Conservation (phyloP, 768 basidiomycete species). For the Hygrophoropsis aurantiaca region DNA sequence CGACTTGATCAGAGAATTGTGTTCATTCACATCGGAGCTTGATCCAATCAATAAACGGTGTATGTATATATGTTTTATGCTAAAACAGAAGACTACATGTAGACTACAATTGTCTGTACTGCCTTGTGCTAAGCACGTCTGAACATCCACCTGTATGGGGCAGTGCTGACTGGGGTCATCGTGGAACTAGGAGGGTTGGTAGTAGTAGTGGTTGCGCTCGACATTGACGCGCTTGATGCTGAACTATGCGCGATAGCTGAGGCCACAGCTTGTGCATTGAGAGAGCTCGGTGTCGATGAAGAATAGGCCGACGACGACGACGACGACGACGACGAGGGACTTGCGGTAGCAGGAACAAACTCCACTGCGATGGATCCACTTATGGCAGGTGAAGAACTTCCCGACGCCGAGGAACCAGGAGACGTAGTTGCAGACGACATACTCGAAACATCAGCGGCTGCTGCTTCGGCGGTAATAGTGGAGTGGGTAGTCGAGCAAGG, state of each 20-base stretch:
- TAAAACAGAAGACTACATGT: too few species aligned
- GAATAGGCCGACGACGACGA: neutral
- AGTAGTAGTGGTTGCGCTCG: neutral
- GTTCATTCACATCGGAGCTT: neutral
- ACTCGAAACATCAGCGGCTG: slow-evolving; percentile 4
- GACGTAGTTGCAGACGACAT: slow-evolving; percentile 2
- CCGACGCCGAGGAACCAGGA: neutral
- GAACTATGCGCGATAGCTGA: slow-evolving; percentile 15
- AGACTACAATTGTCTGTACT: neutral
- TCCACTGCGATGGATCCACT: slow-evolving; percentile 20
- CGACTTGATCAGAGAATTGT: neutral
- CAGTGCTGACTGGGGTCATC: slow-evolving; percentile 18
- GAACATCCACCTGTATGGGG: slow-evolving; percentile 41
- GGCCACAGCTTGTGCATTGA: slow-evolving; percentile 17
- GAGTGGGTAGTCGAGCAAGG: neutral
- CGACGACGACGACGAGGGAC: slow-evolving; percentile 1
- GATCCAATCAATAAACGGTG: neutral
- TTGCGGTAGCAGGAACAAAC: slow-evolving; percentile 11
- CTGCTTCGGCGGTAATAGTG: slow-evolving; percentile 14
- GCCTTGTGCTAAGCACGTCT: slow-evolving; percentile 4
- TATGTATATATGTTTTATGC: too few species aligned
- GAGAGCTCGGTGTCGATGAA: slow-evolving; percentile 4
- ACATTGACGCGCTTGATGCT: neutral
- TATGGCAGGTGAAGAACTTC: neutral
- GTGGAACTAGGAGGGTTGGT: slow-evolving; percentile 1